phyloP scores from a whole-genome alignment of 2,329 filamentous ascomycete species.

The Aspergillus ustus region DNA sequence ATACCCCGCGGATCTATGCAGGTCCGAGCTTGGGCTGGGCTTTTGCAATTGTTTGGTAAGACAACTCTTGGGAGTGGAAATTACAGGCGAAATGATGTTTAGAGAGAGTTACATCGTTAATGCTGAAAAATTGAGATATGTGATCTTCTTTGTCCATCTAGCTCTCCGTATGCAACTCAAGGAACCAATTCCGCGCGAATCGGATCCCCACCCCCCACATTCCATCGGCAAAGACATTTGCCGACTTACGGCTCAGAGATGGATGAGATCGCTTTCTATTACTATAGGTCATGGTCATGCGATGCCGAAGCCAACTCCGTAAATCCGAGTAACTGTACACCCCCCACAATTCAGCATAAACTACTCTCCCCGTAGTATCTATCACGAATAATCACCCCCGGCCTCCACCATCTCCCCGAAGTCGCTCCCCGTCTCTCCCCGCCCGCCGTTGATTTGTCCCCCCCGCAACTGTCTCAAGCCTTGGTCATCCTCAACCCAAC shows the following conservation, averaged over 20 bases:
- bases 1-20: not conserved
- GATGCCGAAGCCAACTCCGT: not conserved
- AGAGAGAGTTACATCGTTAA: too few species aligned
- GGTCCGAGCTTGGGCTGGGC: not conserved
- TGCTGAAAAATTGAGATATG: too few species aligned
- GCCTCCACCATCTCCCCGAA: slow-evolving; percentile 14
- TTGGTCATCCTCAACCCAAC: slow-evolving; percentile 17
- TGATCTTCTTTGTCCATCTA: not conserved
- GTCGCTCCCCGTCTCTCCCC: slow-evolving; percentile 9
- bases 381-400: not conserved
- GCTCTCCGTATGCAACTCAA: not conserved
- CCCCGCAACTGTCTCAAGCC: slow-evolving; percentile 11
- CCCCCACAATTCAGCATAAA: not conserved
- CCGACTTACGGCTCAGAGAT: not conserved
- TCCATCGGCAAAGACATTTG: slow-evolving; percentile 1
- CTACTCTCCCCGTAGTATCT: not conserved
- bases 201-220: slow-evolving; percentile 10
- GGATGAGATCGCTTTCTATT: not conserved
- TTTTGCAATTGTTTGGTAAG: not conserved
- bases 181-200: slow-evolving; percentile 6
- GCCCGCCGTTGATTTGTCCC: slow-evolving; percentile 2
- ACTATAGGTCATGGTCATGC: not conserved
- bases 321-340: not conserved
- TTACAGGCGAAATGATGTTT: not conserved
- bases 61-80: not conserved